Base-by-base conservation (phyloP, 345 rosid species). In the Balakata baccata region DNA sequence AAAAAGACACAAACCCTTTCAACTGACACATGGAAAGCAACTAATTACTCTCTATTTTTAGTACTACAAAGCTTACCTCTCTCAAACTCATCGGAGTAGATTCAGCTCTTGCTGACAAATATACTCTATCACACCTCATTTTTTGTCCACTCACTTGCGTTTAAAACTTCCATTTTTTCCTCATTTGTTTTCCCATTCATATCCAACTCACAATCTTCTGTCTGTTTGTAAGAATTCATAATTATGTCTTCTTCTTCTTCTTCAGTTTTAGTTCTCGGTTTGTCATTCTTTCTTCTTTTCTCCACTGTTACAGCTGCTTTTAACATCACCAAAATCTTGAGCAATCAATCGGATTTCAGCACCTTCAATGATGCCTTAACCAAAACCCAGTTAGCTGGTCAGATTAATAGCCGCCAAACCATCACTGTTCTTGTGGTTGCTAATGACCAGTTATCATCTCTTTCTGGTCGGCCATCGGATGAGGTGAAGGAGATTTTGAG, bases 381-480 rank as follows among this genome's bases (percentile, higher is more conserved):
- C 11, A 63, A 46, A 75, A 70, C 87, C 8, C 68, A 75, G 17
- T 3, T 86, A 3, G 87, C 81, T 3, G 43, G 34, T 0, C 29
- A 25, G 7, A 82, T 84, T 47, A 84, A 86, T 60, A 64, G 64
- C 0, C 81, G 81, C 13, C 72, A 56, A 25, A 60, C 84, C 3
- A 64, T 84, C 72, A 86, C 89, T 1, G 80, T 84, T 56, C 78
- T 86, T 4, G 85, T 54, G 6, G 81, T 83, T 11, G 74, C 71
- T n/a, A 80, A 86, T 18, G 70, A 58, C 16, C 78, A 59, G 49
- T 10, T 74, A 18, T 65, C 78, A 0, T 22, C 63, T 6, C 25
- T 84, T 23, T 43, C 79, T 0, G 74, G 78, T 16, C 39, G 59
- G 16, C n/a, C 81, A 0, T 4, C 10, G 1, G 81, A 76, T 7